Base-by-base conservation (phyloP, 108 stramenopile species). In the Cyclostephanos tholiformis region DNA sequence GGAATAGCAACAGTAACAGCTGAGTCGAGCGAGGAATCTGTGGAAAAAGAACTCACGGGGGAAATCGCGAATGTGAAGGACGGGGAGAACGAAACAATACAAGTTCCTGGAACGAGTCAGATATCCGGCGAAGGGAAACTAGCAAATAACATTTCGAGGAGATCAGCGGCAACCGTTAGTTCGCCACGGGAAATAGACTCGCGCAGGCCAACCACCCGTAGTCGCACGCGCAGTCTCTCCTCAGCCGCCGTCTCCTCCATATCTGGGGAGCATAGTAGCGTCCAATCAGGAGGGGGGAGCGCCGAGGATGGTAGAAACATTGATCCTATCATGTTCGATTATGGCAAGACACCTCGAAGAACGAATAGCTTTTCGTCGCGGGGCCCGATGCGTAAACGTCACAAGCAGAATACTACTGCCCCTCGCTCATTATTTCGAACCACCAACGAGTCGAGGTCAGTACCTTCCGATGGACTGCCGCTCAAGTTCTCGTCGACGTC, bases 221-320 rank as follows among this genome's bases (percentile, higher is more conserved):
- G 69, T 44, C 65, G 77, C 49, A 72, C 77, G 4, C 77, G 71
- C 16, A 79, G 77, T 72, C 70, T 80, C 35, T 80, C 79, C 32
- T 80, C 72, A 1, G 55, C 69, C 11, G 29, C 46, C 16, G 59
- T 58, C 26, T 70, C 69, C 32, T 46, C 44, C 44, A 3, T 16
- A 0, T 46, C 44, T 46, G 44, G 44, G 16, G 44, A 46, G 14
- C 44, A 46, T 46, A 46, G 44, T 46, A 46, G 44, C 44, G 44
- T 46, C 32, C 58, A 30, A 30, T 59, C 44, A 13, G 69, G 53
- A 25, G 79, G 79, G 19, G 79, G 69, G 27, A 63, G 61, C 27
- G 52, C 55, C 20, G 57, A 32, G 59, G 67, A 43, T 38, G 51
- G 29, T 2, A 17, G 16, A 51, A 36, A 5, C 26, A 41, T 13